Evolutionary conservation across 2,329 filamentous ascomycete genomes (phyloP).

Genomic region (Sarocladium strictum): DNA sequence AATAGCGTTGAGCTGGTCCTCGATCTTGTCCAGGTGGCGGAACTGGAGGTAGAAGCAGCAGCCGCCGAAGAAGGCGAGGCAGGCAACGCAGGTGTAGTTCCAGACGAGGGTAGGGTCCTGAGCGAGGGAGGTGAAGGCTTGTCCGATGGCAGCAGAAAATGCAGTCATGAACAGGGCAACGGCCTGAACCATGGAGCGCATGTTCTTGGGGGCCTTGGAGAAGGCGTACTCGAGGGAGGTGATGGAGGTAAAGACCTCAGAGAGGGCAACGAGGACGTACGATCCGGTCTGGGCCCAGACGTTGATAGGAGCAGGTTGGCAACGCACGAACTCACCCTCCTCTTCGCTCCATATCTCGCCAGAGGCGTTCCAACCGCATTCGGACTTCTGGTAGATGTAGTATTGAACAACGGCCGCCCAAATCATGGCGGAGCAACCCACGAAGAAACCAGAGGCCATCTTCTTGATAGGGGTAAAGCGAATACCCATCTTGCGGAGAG

Average conservation of each 20-base stretch:
- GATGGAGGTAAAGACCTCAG: conserved; percentile 44
- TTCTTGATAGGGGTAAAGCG: conserved; percentile 70
- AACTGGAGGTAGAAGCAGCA: conserved; percentile 63
- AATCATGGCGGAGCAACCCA: conserved; percentile 54
- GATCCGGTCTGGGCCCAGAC: conserved; percentile 55
- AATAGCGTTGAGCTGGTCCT: conserved; percentile 62
- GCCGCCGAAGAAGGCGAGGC: conserved; percentile 58
- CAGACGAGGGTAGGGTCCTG: conserved; percentile 63
- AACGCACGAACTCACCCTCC: conserved; percentile 31
- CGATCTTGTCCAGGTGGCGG: conserved; percentile 53
- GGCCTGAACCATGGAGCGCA: conserved; percentile 66
- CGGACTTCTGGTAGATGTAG: conserved; percentile 58
- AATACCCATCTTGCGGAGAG: conserved; percentile 57
- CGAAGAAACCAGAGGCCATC: conserved; percentile 64
- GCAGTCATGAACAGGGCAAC: conserved; percentile 65
- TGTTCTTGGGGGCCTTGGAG: conserved; percentile 70
- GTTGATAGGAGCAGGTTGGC: conserved; percentile 48
- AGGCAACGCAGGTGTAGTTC: conserved; percentile 65
- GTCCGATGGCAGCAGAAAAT: conserved; percentile 61
- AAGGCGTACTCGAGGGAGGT: conserved; percentile 67
- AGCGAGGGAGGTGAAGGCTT: conserved; percentile 41
- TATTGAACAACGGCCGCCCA: conserved; percentile 48
- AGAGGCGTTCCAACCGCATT: conserved; percentile 44
- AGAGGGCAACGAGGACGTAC: conserved; percentile 42
- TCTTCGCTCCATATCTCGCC: conserved; percentile 15